Percentiles rank a stretch among this genome's conserved stretches.
Evolutionary conservation across 768 basidiomycete species (phyloP).

Genomic region (Termitomyces sp.): DNA sequence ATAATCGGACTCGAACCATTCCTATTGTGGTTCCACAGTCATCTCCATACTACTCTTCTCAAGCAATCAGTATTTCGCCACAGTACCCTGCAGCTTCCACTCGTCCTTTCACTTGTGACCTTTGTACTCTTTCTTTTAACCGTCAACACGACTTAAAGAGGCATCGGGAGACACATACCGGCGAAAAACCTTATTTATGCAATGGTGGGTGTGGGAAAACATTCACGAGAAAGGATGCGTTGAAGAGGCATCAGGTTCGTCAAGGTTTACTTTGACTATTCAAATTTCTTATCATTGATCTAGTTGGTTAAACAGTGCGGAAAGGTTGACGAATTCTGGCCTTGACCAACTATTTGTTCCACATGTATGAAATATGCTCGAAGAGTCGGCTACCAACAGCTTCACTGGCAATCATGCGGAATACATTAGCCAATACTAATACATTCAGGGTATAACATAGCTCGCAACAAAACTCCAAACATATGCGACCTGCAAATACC

Average conservation of each 20-base stretch:
- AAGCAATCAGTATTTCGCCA: slow-evolving; percentile 29
- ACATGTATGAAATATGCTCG: slow-evolving; percentile 2
- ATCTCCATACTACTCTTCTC: slow-evolving; percentile 19
- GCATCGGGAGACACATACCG: slow-evolving; percentile 80
- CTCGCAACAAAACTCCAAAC: slow-evolving; percentile 6
- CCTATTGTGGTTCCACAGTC: slow-evolving; percentile 14
- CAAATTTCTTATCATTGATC: slow-evolving; percentile 14
- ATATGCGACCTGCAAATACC: slow-evolving; percentile 2
- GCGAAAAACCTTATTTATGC: slow-evolving; percentile 80
- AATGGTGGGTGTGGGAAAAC: slow-evolving; percentile 85
- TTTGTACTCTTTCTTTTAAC: slow-evolving; percentile 80
- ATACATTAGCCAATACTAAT: slow-evolving; percentile 10
- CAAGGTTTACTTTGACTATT: slow-evolving; percentile 1
- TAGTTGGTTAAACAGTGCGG: slow-evolving; percentile 80
- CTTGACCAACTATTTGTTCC: slow-evolving; percentile 16
- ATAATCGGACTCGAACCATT: slow-evolving; percentile 13
- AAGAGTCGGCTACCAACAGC: not conserved
- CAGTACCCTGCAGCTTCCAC: slow-evolving; percentile 56
- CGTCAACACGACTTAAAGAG: slow-evolving; percentile 83
- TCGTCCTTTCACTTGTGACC: slow-evolving; percentile 62
- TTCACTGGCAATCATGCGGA: slow-evolving; percentile 4
- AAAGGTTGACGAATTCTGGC: slow-evolving; percentile 52
- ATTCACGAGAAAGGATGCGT: slow-evolving; percentile 81
- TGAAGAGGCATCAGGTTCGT: slow-evolving; percentile 80
- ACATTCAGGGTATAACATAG: slow-evolving; percentile 12